Evolutionary conservation across 371 early-diverging fungal genomes (phyloP).

Genomic region (Rhizopus stolonifer): DNA sequence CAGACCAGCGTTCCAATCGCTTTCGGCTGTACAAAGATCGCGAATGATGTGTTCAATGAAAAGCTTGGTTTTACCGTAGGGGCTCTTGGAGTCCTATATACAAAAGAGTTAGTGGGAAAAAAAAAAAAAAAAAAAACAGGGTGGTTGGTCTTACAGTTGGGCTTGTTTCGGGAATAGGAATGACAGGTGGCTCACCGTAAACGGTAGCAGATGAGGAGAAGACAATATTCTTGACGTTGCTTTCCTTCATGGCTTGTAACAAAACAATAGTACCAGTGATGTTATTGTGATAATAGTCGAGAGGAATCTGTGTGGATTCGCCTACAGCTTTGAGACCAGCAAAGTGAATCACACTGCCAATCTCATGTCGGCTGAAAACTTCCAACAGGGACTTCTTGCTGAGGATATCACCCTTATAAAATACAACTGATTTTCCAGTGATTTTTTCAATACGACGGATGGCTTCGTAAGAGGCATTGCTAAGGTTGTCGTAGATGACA

Average conservation of each 20-base stretch:
- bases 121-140: too few relatives aligned
- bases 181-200: conserved; percentile 58
- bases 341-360: conserved; percentile 78
- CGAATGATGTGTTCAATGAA: conserved; percentile 80
- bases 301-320: conserved; percentile 80
- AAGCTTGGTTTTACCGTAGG: conserved; percentile 87
- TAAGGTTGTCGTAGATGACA: conserved; percentile 82
- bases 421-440: conserved; percentile 56
- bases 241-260: conserved; percentile 62
- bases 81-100: conserved; percentile 65
- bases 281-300: conserved; percentile 85
- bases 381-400: conserved; percentile 61
- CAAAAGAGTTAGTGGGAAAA: background rate
- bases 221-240: conserved; percentile 66
- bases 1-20: conserved; percentile 70
- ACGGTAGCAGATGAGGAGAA: conserved; percentile 84
- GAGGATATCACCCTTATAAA: conserved; percentile 72
- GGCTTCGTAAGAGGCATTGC: conserved; percentile 75
- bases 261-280: conserved; percentile 70
- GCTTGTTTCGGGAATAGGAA: conserved; percentile 57
- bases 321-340: conserved; percentile 83
- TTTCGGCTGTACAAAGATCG: conserved; percentile 65
- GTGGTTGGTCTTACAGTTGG: conserved; percentile 45
- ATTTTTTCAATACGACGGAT: conserved; percentile 69
- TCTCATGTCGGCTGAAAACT: conserved; percentile 64